phyloP scores from a whole-genome alignment of 768 basidiomycete genomes.

The Clitopilus passeckerianus region DNA sequence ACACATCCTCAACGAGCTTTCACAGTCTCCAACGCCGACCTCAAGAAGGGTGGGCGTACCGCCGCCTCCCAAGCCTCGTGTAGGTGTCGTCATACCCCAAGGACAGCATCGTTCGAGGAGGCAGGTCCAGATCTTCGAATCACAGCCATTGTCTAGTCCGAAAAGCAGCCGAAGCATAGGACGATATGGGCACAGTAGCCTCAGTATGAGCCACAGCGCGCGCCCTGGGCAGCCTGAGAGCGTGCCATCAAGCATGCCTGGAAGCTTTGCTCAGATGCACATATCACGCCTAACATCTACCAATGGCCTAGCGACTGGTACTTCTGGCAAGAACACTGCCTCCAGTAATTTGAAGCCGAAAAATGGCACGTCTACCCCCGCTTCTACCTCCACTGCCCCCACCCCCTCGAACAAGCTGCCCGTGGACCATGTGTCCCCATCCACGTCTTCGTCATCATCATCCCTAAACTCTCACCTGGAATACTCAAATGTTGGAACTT shows the following conservation, averaged over 20 bases:
- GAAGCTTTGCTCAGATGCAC: not conserved
- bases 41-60: constrained; percentile 82
- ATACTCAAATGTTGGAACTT: constrained; percentile 30
- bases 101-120: constrained; percentile 45
- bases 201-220: constrained; percentile 21
- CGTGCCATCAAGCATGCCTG: not conserved
- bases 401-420: constrained; percentile 10
- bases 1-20: constrained; percentile 67
- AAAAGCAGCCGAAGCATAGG: constrained; percentile 25
- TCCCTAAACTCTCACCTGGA: constrained; percentile 40
- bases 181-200: constrained; percentile 16
- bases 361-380: constrained; percentile 1
- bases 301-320: not conserved
- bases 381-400: constrained; percentile 6
- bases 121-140: constrained; percentile 79
- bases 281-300: not conserved
- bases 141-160: constrained; percentile 70
- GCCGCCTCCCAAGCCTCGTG: constrained; percentile 55
- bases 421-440: constrained; percentile 20
- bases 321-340: not conserved
- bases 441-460: constrained; percentile 50
- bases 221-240: constrained; percentile 7
- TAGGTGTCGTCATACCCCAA: constrained; percentile 58
- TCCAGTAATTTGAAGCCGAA: not conserved
- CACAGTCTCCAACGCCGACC: constrained; percentile 63